These are phyloP conservation scores for Vitis riparia DNA, from an alignment of 164 flowering plant genomes.

Conservation along the genomic window DNA sequence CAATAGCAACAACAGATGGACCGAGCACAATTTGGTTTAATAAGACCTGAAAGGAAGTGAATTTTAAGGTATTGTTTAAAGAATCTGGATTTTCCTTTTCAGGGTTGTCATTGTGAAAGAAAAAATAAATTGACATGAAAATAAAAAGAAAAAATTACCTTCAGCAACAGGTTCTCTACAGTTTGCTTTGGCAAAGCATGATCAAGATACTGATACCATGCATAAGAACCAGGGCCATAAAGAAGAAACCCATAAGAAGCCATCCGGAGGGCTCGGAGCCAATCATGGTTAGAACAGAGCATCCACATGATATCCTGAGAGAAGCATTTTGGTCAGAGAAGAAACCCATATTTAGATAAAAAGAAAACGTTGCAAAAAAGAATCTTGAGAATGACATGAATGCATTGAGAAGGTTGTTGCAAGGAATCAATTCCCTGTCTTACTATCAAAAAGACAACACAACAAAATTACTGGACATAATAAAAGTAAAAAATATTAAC, in stretches of 20 bases:
- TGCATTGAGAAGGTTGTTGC: too few relatives aligned
- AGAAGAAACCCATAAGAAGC: constrained; percentile 85
- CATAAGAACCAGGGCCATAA: constrained; percentile 97
- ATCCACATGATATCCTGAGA: constrained; percentile 39
- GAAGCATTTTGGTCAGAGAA: constrained; percentile 5
- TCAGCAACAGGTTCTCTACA: constrained; percentile 53
- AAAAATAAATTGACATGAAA: not conserved
- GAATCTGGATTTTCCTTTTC: not conserved
- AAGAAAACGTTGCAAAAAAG: too few relatives aligned
- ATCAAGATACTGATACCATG: constrained; percentile 91
- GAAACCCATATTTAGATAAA: constrained; percentile 8
- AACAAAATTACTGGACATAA: too few relatives aligned
- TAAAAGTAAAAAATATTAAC: too few relatives aligned
- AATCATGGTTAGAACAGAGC: constrained; percentile 63
- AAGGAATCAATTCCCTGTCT: too few relatives aligned
- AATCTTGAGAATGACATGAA: not conserved
- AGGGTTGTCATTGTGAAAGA: too few relatives aligned
- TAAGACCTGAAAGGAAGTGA: constrained; percentile 52
- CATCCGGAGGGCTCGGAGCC: constrained; percentile 89
- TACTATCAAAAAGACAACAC: too few relatives aligned
- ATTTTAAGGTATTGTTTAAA: not conserved
- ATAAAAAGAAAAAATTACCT: constrained; percentile 44
- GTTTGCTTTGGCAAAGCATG: constrained; percentile 60
- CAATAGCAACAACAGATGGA: constrained; percentile 85
- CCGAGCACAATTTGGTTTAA: constrained; percentile 89